Base-by-base conservation (phyloP, 1,284 basidiomycete genomes). In the Athelia sp. region DNA sequence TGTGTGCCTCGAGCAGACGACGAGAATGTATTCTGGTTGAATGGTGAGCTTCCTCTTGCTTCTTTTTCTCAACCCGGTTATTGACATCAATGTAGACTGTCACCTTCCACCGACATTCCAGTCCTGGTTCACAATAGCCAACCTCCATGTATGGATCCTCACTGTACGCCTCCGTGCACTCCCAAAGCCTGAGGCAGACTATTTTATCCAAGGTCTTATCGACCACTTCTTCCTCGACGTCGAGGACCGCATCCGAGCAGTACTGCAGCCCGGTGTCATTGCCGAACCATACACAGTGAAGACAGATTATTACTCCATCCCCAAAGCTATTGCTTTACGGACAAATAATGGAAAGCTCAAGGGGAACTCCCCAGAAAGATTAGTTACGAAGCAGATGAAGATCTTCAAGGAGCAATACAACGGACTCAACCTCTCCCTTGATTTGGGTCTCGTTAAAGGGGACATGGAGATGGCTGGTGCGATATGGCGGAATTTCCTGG, bases 201-300 rank as follows among this genome's bases (percentile, higher is more conserved):
- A 79, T 55, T 84, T 87, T 70, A 70, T 85, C 54, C 87, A 94
- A 69, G 91, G 86, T 45, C 75, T 98, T 49, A 78, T 98, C 56
- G 93, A 96, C 67, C 93, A 98, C 69, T 97, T 96, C 73, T 99
- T 99, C 75, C 77, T 95, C 58, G 93, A 99, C 64, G 81, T 93
- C 54, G 96, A 98, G 63, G 87, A 90, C 60, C 87, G 95, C 52
- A 88, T 98, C 58, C 85, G 95, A 17, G 67, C 82, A 50, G 79
- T 97, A 57, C 81, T 95, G 52, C 83, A 85, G 55, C 84, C 82
- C 2, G 72, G 68, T 4, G 38, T 58, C 62, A 42, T 58, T 62
- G 24, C 59, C 72, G 54, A 62, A 50, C 68, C 71, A 38, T 71
- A 71, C 64, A 71, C 68, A 17, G 67, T 68, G 59, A 23, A 60